Conservation (phyloP, 345 rosid species). For the Brassica carinata region DNA sequence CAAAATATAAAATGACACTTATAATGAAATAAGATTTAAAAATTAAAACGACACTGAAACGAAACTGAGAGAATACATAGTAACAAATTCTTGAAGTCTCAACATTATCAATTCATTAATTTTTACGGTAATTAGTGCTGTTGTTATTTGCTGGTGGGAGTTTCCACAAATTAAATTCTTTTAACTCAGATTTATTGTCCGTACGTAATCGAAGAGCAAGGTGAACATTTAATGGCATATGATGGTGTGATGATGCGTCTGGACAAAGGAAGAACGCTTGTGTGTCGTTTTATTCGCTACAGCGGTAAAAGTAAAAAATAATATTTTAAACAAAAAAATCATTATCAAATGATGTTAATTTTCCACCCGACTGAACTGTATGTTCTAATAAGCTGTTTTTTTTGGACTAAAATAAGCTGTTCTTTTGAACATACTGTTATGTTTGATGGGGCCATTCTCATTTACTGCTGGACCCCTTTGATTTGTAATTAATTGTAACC, state of each 20-base stretch:
- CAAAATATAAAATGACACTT: too few species aligned
- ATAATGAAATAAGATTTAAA: too few species aligned
- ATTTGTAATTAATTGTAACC: not conserved
- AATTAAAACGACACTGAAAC: too few species aligned
- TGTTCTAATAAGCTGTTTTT: not conserved
- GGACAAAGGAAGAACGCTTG: not conserved
- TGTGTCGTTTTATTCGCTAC: conserved; percentile 17
- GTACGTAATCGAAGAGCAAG: conserved; percentile 25
- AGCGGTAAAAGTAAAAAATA: conserved; percentile 2
- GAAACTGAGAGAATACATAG: too few species aligned
- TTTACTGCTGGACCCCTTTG: conserved; percentile 23
- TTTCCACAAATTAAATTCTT: conserved; percentile 28
- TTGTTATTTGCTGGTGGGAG: conserved; percentile 28
- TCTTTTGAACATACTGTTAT: conserved; percentile 6
- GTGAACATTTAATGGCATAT: conserved; percentile 27
- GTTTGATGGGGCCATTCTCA: conserved; percentile 31
- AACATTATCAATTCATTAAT: too few species aligned
- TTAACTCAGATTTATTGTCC: conserved; percentile 28
- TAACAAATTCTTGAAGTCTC: too few species aligned
- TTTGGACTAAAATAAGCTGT: not conserved
- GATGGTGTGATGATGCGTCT: conserved; percentile 26
- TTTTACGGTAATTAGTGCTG: conserved; percentile 16
- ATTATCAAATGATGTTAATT: conserved; percentile 30
- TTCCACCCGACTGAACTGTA: not conserved
- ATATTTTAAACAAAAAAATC: conserved; percentile 3